These are phyloP conservation scores for Podospora pseudopauciseta DNA, from an alignment of 495 filamentous ascomycete species.

Conservation along the genomic window DNA sequence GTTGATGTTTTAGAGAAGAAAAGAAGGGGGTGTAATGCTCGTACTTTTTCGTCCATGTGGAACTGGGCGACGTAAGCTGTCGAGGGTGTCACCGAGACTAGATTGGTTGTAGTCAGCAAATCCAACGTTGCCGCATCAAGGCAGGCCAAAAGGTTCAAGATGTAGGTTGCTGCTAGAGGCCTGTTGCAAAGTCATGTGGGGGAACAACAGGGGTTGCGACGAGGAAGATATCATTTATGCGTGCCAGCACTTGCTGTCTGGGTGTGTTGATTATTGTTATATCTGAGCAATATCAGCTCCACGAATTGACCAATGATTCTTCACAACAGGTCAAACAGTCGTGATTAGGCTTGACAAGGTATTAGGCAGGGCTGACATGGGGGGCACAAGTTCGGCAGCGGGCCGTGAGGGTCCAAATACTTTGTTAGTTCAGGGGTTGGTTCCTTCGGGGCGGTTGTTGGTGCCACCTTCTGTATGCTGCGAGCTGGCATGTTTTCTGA, in stretches of 20 bases:
- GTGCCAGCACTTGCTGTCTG: background rate
- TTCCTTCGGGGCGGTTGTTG: background rate
- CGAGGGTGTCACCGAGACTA: too few species aligned
- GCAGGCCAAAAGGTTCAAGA: too few species aligned
- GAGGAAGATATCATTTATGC: background rate
- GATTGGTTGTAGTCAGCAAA: too few species aligned
- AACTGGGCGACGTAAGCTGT: background rate
- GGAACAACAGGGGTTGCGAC: too few species aligned
- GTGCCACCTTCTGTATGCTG: background rate
- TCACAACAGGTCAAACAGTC: background rate
- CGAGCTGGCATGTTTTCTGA: background rate
- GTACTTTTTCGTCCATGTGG: background rate
- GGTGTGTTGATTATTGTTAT: background rate
- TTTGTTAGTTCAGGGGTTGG: background rate
- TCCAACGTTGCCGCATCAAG: too few species aligned
- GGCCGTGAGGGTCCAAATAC: background rate
- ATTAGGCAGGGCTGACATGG: background rate
- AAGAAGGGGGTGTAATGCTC: background rate
- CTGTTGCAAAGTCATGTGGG: too few species aligned
- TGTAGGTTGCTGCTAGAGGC: too few species aligned
- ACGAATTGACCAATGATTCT: background rate
- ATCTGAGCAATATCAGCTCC: background rate
- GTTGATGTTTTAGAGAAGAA: background rate
- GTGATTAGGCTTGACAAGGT: background rate
- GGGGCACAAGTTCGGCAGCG: background rate